Percentiles rank a stretch among this genome's conserved stretches.
Conservation (phyloP, 2,329 filamentous ascomycete species). For the Xylariaceae sp. region DNA sequence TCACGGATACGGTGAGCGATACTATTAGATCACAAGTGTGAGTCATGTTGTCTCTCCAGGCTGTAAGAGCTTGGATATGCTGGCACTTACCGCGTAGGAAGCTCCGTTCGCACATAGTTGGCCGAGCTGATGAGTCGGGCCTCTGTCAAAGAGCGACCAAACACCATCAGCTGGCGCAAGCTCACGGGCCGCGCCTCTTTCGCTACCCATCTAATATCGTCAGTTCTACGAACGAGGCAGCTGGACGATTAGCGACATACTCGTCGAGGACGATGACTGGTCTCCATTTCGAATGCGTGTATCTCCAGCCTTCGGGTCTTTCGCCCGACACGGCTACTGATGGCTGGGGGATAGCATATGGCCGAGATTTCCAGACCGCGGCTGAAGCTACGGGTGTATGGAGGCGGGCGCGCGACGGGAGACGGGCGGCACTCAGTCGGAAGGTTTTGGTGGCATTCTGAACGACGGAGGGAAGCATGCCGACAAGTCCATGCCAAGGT, state of each 20-base stretch:
- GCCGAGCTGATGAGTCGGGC: constrained; percentile 84
- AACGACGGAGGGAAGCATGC: constrained; percentile 44
- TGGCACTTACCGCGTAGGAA: constrained; percentile 65
- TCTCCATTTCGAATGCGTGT: constrained; percentile 48
- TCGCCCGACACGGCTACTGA: constrained; percentile 14
- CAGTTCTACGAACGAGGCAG: constrained; percentile 4
- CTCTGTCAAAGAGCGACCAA: constrained; percentile 89
- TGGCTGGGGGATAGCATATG: constrained; percentile 13
- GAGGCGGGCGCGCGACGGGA: constrained; percentile 4
- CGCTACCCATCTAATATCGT: constrained; percentile 74
- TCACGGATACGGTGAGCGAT: constrained; percentile 92
- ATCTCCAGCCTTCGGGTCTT: constrained; percentile 18
- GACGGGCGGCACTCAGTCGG: constrained; percentile 23
- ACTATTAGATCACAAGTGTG: constrained; percentile 38
- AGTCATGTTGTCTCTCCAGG: not conserved
- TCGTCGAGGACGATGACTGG: constrained; percentile 60
- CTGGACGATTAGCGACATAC: constrained; percentile 38
- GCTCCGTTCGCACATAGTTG: constrained; percentile 94
- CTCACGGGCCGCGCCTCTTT: constrained; percentile 93
- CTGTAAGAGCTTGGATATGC: not conserved
- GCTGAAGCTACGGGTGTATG: not conserved
- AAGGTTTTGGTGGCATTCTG: constrained; percentile 39
- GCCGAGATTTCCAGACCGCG: constrained; percentile 4
- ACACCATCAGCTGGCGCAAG: constrained; percentile 92
- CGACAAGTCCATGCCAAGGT: constrained; percentile 33